These are phyloP conservation scores for Apostasia ramifera DNA, from an alignment of 106 monocot species.

Conservation along the genomic window DNA sequence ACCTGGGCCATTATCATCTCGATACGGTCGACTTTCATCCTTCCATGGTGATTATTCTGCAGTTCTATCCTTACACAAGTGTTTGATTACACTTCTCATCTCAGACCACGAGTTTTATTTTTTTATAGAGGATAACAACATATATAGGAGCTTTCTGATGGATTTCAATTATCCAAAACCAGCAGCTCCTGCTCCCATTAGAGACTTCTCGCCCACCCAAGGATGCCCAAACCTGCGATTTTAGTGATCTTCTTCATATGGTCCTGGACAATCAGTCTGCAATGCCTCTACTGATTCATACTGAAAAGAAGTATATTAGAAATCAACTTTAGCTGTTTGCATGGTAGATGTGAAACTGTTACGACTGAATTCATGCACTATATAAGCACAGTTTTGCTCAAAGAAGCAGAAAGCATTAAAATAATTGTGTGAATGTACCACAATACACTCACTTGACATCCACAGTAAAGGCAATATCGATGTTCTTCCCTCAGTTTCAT, in stretches of 20 bases:
- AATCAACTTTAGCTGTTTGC: neutral
- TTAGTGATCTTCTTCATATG: conserved; percentile 78
- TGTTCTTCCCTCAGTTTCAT: conserved; percentile 70
- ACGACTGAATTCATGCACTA: no score
- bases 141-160: conserved; percentile 47
- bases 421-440: no score
- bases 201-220: no score
- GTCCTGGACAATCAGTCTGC: conserved; percentile 61
- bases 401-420: no score
- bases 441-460: conserved; percentile 56
- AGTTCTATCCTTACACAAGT: neutral
- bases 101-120: neutral
- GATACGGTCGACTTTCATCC: conserved; percentile 38
- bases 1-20: conserved; percentile 41
- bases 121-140: conserved; percentile 23
- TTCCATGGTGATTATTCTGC: conserved; percentile 32
- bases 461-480: conserved; percentile 84
- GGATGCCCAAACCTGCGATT: no score
- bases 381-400: neutral
- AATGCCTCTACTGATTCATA: conserved; percentile 75
- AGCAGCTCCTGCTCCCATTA: conserved; percentile 14
- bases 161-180: conserved; percentile 43
- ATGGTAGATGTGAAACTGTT: no score
- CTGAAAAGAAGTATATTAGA: conserved; percentile 29
- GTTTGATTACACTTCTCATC: neutral